phyloP scores from a whole-genome alignment of 805 yeast genomes.

The Hermanozyma aechmeae region DNA sequence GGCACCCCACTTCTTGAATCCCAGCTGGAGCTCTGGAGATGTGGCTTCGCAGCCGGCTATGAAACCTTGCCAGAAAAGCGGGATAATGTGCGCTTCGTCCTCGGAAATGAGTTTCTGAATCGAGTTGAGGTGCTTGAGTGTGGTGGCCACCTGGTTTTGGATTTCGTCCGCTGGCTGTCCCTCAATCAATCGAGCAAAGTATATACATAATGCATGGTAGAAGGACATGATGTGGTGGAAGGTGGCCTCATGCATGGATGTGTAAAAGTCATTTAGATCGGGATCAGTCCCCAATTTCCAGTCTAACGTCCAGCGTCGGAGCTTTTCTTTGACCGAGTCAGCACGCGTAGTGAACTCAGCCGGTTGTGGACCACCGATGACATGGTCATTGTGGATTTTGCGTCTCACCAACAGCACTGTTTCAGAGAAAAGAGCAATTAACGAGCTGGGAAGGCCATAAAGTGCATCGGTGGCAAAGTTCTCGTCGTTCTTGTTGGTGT shows the following conservation, averaged over 20 bases:
- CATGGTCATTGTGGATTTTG: conserved; percentile 42
- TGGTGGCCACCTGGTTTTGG: conserved; percentile 54
- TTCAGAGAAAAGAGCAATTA: conserved; percentile 63
- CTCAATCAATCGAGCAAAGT: conserved; percentile 57
- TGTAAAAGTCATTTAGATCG: conserved; percentile 24
- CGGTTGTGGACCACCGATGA: conserved; percentile 13
- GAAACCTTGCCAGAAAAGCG: conserved; percentile 84
- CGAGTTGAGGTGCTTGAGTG: conserved; percentile 53
- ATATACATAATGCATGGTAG: conserved; percentile 61
- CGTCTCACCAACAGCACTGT: conserved; percentile 59
- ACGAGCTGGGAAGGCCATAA: conserved; percentile 77
- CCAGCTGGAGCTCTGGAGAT: conserved; percentile 45
- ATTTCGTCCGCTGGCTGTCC: conserved; percentile 44
- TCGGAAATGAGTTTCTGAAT: conserved; percentile 49
- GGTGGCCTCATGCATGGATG: conserved; percentile 60
- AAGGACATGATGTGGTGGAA: conserved; percentile 77
- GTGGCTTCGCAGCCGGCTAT: conserved; percentile 79
- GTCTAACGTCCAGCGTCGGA: conserved; percentile 63
- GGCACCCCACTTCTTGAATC: conserved; percentile 70
- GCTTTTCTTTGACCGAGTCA: conserved; percentile 30
- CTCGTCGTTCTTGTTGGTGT: conserved; percentile 43
- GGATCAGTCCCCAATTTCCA: conserved; percentile 41
- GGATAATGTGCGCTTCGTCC: conserved; percentile 54
- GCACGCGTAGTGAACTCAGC: conserved; percentile 23
- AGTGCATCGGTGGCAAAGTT: conserved; percentile 68